These are phyloP conservation scores for Cystofilobasidium macerans DNA, from an alignment of 768 basidiomycete species.

Conservation along the genomic window DNA sequence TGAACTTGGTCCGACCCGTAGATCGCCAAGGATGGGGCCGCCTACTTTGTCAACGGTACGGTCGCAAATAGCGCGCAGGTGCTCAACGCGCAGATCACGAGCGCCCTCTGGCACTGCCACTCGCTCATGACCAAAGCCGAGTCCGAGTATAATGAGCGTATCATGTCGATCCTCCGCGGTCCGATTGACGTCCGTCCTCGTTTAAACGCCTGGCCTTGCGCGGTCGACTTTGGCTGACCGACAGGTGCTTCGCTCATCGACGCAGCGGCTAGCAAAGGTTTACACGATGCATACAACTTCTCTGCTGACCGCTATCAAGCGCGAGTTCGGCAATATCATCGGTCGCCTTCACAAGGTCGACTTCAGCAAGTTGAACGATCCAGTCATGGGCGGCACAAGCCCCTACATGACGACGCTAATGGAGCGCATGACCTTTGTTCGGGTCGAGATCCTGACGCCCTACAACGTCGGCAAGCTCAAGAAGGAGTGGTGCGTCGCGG, in stretches of 20 bases:
- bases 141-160: conserved; percentile 55
- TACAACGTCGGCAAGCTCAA: conserved; percentile 62
- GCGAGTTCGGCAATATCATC: conserved; percentile 69
- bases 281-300: conserved; percentile 36
- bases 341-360: conserved; percentile 75
- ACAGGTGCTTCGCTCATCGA: conserved; percentile 50
- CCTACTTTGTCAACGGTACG: conserved; percentile 62
- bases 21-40: conserved; percentile 66
- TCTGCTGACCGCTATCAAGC: conserved; percentile 46
- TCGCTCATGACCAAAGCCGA: conserved; percentile 53
- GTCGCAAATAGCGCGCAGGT: conserved; percentile 66
- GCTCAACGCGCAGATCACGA: conserved; percentile 65
- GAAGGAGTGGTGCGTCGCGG: conserved; percentile 56
- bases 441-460: conserved; percentile 59
- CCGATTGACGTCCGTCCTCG: conserved; percentile 48
- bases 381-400: conserved; percentile 47
- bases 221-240: not conserved
- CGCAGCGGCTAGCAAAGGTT: conserved; percentile 31
- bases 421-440: conserved; percentile 75
- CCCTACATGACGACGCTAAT: conserved; percentile 83
- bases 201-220: not conserved
- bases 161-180: conserved; percentile 49
- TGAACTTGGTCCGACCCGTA: conserved; percentile 33
- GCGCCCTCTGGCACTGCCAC: conserved; percentile 69
- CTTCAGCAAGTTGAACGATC: conserved; percentile 51